Percentiles rank a stretch among this genome's conserved stretches.
These are phyloP conservation scores for Vaccinium corymbosum DNA, from an alignment of 148 eudicot species.

Conservation along the genomic window DNA sequence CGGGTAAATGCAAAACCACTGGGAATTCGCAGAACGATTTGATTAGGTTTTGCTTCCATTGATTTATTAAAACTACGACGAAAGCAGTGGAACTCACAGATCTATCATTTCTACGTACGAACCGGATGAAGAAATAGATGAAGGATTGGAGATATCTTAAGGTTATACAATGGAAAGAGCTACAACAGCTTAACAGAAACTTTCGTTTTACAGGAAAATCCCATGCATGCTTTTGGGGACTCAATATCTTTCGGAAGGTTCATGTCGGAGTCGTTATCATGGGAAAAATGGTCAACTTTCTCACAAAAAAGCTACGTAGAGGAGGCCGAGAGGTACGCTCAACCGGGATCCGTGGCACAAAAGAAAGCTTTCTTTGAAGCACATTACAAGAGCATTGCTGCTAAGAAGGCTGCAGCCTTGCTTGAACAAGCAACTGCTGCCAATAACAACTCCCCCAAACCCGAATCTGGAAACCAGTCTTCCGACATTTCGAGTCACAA, in stretches of 20 bases:
- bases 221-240: slow-evolving; percentile 52
- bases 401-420: slow-evolving; percentile 79
- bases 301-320: slow-evolving; percentile 68
- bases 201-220: slow-evolving; percentile 40
- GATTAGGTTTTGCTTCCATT: not conserved
- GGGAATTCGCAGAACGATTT: not conserved
- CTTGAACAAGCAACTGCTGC: slow-evolving; percentile 50
- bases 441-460: not conserved
- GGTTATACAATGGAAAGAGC: not conserved
- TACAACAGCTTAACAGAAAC: not conserved
- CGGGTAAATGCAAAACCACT: not conserved
- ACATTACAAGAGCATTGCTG: slow-evolving; percentile 89
- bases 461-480: slow-evolving; percentile 12
- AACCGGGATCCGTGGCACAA: slow-evolving; percentile 85
- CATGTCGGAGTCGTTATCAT: slow-evolving; percentile 57
- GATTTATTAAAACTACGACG: not conserved
- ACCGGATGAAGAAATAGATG: not conserved
- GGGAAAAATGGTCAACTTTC: slow-evolving; percentile 93
- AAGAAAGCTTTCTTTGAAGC: slow-evolving; percentile 98
- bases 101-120: not conserved
- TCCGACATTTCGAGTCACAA: not conserved
- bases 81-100: not conserved
- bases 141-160: not conserved
- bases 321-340: slow-evolving; percentile 77
- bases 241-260: slow-evolving; percentile 85